Evolutionary conservation across 2,329 filamentous ascomycete genomes (phyloP), one percentile per base, ranked within the genome.

Genomic region (Leptographium flavum): DNA sequence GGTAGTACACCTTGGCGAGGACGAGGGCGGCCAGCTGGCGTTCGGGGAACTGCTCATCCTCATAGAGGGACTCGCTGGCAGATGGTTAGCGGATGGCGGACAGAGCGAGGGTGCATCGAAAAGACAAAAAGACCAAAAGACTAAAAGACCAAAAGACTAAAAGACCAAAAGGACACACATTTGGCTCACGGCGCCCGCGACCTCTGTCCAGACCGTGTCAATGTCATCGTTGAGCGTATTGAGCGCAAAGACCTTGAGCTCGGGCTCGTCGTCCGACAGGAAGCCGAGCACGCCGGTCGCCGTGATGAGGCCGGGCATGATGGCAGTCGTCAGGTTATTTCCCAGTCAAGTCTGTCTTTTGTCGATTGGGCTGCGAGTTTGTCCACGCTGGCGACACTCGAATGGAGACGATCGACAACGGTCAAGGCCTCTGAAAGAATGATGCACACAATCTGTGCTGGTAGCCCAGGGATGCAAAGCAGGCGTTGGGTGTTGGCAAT

Each of bases 1-100:
- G 92, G 61, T 96, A 98, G 70, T 96, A 98, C 54, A 96, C 87
- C 73, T 98, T 98, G 55, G 92, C 84, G 37, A 94, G 83, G 45
- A 98, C 87, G 42, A 98, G 74, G 45, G 92, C 92, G 45, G 92
- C 92, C 46, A 98, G 81, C 62, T 92, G 85, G 58, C 90, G 86
- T 63, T 98, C 84, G 41, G 88, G 84, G 59, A 98, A 98, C 49
- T 77, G 75, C 57, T 94, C 87, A 67, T 98, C 90, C 73, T 98
- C 92, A 66, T 94, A 98, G 42, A 98, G 78, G 45, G 87, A 86
- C 75, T 98, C 92, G 68, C 90, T 96, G 60, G 41, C n/a, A 45
- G 49, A 47, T 21, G 27, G 44, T 37, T 28, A 49, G 37, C 19
- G 21, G 3, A 19, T n/a, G n/a, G n/a, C n/a, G n/a, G n/a, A n/a